Evolutionary conservation across 345 rosid genomes (phyloP).

Genomic region (Acer campestre): DNA sequence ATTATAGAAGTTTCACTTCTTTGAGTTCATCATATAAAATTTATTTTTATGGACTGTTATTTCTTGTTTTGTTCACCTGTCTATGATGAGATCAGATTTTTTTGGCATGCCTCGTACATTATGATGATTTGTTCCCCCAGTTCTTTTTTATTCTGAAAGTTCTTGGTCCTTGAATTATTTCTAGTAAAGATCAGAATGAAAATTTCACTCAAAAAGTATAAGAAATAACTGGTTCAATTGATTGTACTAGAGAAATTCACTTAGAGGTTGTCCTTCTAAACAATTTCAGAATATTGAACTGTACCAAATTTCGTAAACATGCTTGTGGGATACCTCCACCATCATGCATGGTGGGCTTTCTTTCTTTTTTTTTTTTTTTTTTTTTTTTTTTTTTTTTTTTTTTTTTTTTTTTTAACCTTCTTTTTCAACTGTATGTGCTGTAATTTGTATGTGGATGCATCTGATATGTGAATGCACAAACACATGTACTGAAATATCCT

Average conservation of each 20-base stretch:
- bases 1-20: neutral
- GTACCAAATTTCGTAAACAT: neutral
- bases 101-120: neutral
- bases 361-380: too few species aligned
- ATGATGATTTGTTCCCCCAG: too few species aligned
- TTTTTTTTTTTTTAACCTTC: neutral
- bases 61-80: too few species aligned
- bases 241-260: neutral
- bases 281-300: neutral
- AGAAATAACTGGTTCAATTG: neutral
- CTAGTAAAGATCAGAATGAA: too few species aligned
- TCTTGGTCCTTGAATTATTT: too few species aligned
- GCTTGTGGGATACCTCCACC: neutral
- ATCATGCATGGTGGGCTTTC: too few species aligned
- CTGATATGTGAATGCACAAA: neutral
- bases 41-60: neutral
- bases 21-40: neutral
- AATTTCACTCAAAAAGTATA: too few species aligned
- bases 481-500: neutral
- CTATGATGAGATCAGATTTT: too few species aligned
- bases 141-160: too few species aligned
- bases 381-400: too few species aligned
- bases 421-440: neutral
- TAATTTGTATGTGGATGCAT: neutral
- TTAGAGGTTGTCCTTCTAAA: neutral